Percentiles rank a stretch among this genome's conserved stretches.
These are phyloP conservation scores for Botryotinia globosa DNA, from an alignment of 2,329 filamentous ascomycete species.

Conservation along the genomic window DNA sequence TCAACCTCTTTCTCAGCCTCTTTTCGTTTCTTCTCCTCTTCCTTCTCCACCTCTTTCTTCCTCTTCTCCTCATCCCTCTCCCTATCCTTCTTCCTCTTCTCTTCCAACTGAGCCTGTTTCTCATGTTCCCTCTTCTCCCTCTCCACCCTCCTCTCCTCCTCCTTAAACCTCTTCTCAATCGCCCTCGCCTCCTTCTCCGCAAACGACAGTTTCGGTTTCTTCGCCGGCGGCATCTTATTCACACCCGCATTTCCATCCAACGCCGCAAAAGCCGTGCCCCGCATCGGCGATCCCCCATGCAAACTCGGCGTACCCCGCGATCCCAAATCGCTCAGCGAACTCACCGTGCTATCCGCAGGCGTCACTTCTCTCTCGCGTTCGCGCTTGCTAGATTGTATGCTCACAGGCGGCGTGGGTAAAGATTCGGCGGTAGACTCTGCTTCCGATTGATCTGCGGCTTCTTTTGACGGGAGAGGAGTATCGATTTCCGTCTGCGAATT, in stretches of 20 bases:
- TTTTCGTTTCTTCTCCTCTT: conserved; percentile 43
- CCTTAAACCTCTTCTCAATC: conserved; percentile 37
- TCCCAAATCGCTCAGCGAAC: conserved; percentile 29
- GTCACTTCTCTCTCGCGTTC: conserved; percentile 22
- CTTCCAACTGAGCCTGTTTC: conserved; percentile 37
- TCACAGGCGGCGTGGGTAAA: conserved; percentile 10
- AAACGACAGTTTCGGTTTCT: conserved; percentile 34
- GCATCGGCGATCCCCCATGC: conserved; percentile 16
- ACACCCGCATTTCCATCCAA: conserved; percentile 24
- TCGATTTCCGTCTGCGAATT: background rate
- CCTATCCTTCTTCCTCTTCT: conserved; percentile 40
- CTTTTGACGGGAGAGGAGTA: background rate
- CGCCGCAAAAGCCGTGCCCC: conserved; percentile 26
- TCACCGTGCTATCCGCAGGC: conserved; percentile 28
- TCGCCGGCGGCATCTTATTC: conserved; percentile 27
- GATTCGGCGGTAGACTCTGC: background rate
- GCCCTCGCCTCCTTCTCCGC: conserved; percentile 41
- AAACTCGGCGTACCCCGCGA: conserved; percentile 25
- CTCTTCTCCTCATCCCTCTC: conserved; percentile 32
- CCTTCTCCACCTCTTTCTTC: conserved; percentile 44
- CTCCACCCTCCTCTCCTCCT: conserved; percentile 35
- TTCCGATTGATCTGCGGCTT: background rate
- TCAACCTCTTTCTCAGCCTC: conserved; percentile 36
- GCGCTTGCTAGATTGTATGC: conserved; percentile 2
- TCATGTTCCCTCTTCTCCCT: conserved; percentile 38